Base-by-base conservation (phyloP, 2,329 filamentous ascomycete genomes). In the Fusarium sp. region DNA sequence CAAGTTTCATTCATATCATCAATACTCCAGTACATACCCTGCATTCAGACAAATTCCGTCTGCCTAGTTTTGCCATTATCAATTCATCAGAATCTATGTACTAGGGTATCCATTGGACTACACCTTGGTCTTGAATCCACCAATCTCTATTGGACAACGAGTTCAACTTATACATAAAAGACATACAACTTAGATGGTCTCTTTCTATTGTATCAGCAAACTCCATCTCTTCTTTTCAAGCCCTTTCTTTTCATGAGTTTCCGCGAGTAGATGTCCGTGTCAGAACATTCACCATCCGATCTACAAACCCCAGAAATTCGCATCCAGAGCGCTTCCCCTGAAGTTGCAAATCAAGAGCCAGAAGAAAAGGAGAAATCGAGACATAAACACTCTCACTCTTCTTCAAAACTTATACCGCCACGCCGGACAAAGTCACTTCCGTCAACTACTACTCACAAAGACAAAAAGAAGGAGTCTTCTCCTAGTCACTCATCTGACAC, bases 311-410 rank as follows among this genome's bases (percentile, higher is more conserved):
- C 74, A 55, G 63, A 62, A 24, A 75, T 76, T 30, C 73, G 68
- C 42, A 72, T 74, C 47, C 72, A 75, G 21, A 76, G 73, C 55
- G 66, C 73, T 14, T 73, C 74, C 8, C 74, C 74, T 34, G 70
- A 67, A 21, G 30, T 49, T 14, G n/a, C 59, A 19, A 54, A 56
- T 24, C 54, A 56, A 36, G 56, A 58, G 23, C 21, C 39, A 17
- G 36, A 55, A 7, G 17, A 9, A 54, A 54, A 39, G 26, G 46
- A 59, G 46, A 60, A 26, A 44, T 30, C 39, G 26, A 40, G 39
- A 19, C 15, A 42, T 11, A 46, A 54, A 23, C 56, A 48, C 40
- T 46, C 52, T 24, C 32, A 54, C 20, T 43, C 55, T 17, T 43
- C 62, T 15, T 55, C 40, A 28, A 62, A 56, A 58, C 63, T 64